A percentile compares a stretch with the other conserved stretches of the same genome.
These are phyloP conservation scores for Microbotryomycetes sp. DNA, from an alignment of 1,284 basidiomycete species.

Conservation along the genomic window DNA sequence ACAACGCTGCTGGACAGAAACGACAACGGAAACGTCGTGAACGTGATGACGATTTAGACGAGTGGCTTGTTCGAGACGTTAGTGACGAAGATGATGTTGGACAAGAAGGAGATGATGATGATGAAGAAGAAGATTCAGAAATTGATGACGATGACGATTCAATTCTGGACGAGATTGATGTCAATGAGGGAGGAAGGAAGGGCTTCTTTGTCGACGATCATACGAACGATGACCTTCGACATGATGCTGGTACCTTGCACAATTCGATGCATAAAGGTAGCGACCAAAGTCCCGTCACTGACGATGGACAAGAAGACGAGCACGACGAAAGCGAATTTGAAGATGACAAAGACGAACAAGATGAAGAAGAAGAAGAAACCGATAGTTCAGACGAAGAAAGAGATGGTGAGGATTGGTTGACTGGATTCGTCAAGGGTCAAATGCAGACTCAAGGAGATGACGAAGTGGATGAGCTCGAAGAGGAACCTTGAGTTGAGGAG, in stretches of 20 bases:
- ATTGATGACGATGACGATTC: conserved; percentile 10
- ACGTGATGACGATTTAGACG: conserved; percentile 7
- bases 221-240: not conserved
- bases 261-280: no score
- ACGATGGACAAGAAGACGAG: conserved; percentile 7
- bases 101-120: conserved; percentile 6
- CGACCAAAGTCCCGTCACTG: not conserved
- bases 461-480: not conserved
- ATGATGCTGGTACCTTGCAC: not conserved
- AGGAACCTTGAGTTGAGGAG: not conserved
- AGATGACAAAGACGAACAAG: not conserved
- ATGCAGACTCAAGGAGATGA: conserved; percentile 4
- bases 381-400: conserved; percentile 1
- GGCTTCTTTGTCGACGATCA: not conserved
- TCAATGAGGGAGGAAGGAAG: conserved; percentile 4
- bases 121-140: not conserved
- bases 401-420: conserved; percentile 12
- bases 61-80: not conserved
- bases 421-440: conserved; percentile 4
- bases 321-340: conserved; percentile 3
- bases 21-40: conserved; percentile 12
- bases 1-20: not conserved
- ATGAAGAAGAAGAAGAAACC: not conserved
- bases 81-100: conserved; percentile 13
- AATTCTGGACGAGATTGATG: conserved; percentile 18